These are phyloP conservation scores for Trypanosoma melophagium DNA, from an alignment of 208 protist genomes.

Conservation along the genomic window DNA sequence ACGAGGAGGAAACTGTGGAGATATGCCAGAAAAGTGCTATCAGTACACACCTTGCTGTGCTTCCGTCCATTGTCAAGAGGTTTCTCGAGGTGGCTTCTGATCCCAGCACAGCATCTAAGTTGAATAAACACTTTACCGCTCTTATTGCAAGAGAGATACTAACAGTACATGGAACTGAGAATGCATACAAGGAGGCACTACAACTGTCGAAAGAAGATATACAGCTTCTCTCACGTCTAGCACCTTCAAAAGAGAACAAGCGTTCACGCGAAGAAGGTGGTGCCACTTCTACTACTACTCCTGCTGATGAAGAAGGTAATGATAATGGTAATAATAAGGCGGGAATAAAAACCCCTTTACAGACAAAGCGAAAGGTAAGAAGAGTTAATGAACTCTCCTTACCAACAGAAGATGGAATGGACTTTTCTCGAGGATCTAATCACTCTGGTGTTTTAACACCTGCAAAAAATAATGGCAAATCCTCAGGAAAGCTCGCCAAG, in stretches of 20 bases:
- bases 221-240: slow-evolving; percentile 38
- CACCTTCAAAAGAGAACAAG: slow-evolving; percentile 46
- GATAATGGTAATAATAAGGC: no score
- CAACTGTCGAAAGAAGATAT: slow-evolving; percentile 44
- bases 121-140: slow-evolving; percentile 64
- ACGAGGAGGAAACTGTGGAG: slow-evolving; percentile 71
- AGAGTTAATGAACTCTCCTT: background rate
- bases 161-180: slow-evolving; percentile 44
- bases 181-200: slow-evolving; percentile 59
- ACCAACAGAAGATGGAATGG: background rate
- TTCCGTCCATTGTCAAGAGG: slow-evolving; percentile 60
- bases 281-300: no score
- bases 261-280: slow-evolving; percentile 4
- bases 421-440: slow-evolving; percentile 15
- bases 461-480: no score
- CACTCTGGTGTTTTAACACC: background rate
- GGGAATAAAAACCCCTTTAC: background rate
- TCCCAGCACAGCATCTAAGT: slow-evolving; percentile 31
- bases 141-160: slow-evolving; percentile 83
- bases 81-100: slow-evolving; percentile 45
- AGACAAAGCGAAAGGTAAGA: background rate
- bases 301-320: no score
- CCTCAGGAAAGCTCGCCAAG: no score
- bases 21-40: slow-evolving; percentile 80
- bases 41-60: slow-evolving; percentile 63